Percentiles rank a stretch among this genome's conserved stretches.
phyloP scores from a whole-genome alignment of 352 stramenopile genomes.

The Pythium coloratum region DNA sequence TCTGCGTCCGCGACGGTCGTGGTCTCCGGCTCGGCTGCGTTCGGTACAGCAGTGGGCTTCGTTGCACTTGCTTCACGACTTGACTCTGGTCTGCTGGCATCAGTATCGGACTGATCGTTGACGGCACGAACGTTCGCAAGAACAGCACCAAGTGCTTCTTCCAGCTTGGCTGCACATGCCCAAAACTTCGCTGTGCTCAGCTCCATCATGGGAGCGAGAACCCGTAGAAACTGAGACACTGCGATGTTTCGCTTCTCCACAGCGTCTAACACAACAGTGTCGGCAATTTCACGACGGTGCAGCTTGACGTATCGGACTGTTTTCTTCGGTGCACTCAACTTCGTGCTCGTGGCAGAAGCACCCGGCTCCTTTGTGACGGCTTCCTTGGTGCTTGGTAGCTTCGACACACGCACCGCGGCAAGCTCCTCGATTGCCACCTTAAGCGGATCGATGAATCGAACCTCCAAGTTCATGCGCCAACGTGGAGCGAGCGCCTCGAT shows the following conservation, averaged over 20 bases:
- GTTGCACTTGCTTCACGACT: too few species aligned
- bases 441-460: neutral
- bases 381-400: neutral
- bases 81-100: too few species aligned
- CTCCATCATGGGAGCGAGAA: conserved; percentile 1
- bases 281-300: neutral
- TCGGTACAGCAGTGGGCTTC: too few species aligned
- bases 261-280: neutral
- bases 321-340: neutral
- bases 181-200: neutral
- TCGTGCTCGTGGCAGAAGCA: neutral
- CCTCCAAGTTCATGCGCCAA: neutral
- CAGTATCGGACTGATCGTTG: neutral
- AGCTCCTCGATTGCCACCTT: neutral
- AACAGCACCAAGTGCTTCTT: neutral
- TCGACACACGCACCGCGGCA: neutral
- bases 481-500: neutral
- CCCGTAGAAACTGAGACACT: neutral
- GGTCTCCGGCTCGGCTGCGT: too few species aligned
- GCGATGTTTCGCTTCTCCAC: conserved; percentile 4
- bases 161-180: neutral
- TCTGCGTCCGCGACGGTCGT: too few species aligned
- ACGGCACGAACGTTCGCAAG: neutral
- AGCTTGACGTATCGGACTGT: neutral
- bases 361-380: neutral